Evolutionary conservation across 495 filamentous ascomycete genomes (phyloP), one percentile per base, ranked within the genome.

Genomic region (Astrocystis sublimbata): DNA sequence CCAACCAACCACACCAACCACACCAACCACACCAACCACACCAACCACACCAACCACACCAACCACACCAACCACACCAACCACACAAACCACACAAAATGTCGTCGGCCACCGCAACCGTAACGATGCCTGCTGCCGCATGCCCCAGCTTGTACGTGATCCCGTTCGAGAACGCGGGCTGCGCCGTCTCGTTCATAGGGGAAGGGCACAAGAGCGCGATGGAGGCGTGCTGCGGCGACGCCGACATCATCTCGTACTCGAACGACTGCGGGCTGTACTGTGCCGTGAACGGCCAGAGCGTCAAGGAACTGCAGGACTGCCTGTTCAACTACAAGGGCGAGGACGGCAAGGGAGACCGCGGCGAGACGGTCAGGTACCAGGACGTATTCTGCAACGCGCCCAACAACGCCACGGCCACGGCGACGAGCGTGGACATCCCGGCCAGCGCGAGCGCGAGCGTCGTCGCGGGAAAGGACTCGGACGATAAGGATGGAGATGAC

Each of bases 191-290:
- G n/a, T 54, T 68, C 45, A 60, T 64, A 41, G 74, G 71, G 26
- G 79, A 78, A 58, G 46, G 46, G 6, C 68, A 76, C 68, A 68
- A 76, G 46, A 61, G 71, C 33, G 71, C 76, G 45, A 74, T 84
- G 70, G 51, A 69, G 38, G 64, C 70, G 15, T 84, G 81, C 77
- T 84, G 81, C 70, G 69, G 68, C 24, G 38, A 68, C 17, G 75
- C 79, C 23, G 63, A 67, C n/a, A 71, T 80, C 31, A 53, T 71
- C 13, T 72, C 74, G 17, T 82, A 80, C 73, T 69, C 77, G 49
- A 65, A 75, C 71, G 74, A 72, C 65, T 84, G 81, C 71, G 76
- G 73, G 24, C 65, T 79, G 49, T 84, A 82, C 75, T 84, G 81
- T 61, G 77, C 80, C 10, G 80, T 80, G 3, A 71, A 74, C 42